Evolutionary conservation across 257 asterid genomes (phyloP).

Genomic region (Gentiana macrophylla): DNA sequence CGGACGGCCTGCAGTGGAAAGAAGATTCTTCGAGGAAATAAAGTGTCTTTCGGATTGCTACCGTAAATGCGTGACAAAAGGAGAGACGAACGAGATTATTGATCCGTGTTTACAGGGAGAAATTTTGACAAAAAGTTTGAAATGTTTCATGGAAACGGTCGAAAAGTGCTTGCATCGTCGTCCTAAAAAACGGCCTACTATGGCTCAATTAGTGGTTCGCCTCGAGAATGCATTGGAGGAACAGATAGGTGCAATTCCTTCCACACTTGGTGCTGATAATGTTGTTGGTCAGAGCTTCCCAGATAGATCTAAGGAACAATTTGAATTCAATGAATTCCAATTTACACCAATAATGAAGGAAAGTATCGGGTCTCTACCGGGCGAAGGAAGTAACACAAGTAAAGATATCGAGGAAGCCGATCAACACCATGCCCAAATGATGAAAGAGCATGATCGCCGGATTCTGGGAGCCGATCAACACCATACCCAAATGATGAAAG

Average conservation of each 20-base stretch:
- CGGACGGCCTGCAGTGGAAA: slow-evolving; percentile 9
- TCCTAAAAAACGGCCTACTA: slow-evolving; percentile 8
- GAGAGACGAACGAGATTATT: not conserved
- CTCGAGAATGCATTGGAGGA: too few species aligned
- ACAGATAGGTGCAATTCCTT: too few species aligned
- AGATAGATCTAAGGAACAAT: not conserved
- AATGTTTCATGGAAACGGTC: not conserved
- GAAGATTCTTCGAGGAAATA: not conserved
- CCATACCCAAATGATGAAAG: too few species aligned
- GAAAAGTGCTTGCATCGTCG: not conserved
- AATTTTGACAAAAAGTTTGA: not conserved
- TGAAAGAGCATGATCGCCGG: too few species aligned
- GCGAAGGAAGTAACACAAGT: not conserved
- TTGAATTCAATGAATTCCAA: not conserved
- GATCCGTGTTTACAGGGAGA: not conserved
- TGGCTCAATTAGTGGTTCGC: slow-evolving; percentile 5
- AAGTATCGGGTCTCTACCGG: not conserved
- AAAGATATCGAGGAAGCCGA: not conserved
- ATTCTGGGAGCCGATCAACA: too few species aligned
- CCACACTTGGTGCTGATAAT: too few species aligned
- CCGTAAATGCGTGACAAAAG: not conserved
- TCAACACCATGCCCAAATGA: too few species aligned
- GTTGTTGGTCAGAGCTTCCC: not conserved
- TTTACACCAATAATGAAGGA: not conserved
- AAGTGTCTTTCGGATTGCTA: not conserved